phyloP scores from a whole-genome alignment of 2,329 filamentous ascomycete genomes.

The Ophiostoma quercus region DNA sequence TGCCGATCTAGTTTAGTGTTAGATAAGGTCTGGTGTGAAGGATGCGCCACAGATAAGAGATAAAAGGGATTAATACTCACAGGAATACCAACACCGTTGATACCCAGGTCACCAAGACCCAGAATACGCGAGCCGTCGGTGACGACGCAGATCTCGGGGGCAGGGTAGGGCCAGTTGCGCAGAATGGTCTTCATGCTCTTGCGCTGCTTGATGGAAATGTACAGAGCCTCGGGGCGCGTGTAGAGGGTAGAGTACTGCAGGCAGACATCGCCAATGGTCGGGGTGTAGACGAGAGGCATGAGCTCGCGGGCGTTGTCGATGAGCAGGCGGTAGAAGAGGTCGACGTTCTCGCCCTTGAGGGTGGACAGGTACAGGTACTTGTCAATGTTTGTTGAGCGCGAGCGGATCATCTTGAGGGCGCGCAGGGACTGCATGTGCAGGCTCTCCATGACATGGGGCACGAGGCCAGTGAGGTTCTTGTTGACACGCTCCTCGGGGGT shows the following conservation, averaged over 20 bases:
- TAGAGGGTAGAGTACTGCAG: slow-evolving; percentile 94
- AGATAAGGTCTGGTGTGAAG: background rate
- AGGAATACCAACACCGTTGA: slow-evolving; percentile 97
- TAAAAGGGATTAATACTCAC: slow-evolving; percentile 44
- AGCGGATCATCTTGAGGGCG: slow-evolving; percentile 69
- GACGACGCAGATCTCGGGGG: slow-evolving; percentile 93
- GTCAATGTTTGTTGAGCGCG: slow-evolving; percentile 65
- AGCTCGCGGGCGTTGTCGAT: slow-evolving; percentile 70
- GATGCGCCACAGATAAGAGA: background rate
- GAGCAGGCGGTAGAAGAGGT: slow-evolving; percentile 78
- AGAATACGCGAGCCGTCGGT: slow-evolving; percentile 92
- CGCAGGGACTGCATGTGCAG: slow-evolving; percentile 56
- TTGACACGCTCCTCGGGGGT: slow-evolving; percentile 57
- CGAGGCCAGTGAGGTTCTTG: slow-evolving; percentile 61
- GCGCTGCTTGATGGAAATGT: slow-evolving; percentile 91
- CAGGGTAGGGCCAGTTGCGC: slow-evolving; percentile 82
- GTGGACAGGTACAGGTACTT: slow-evolving; percentile 78
- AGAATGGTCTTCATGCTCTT: slow-evolving; percentile 86
- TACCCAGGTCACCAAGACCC: slow-evolving; percentile 87
- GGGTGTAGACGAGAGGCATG: slow-evolving; percentile 81
- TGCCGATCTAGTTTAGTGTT: slow-evolving; percentile 61
- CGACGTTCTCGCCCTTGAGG: slow-evolving; percentile 68
- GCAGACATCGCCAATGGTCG: slow-evolving; percentile 92
- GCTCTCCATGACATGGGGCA: slow-evolving; percentile 60
- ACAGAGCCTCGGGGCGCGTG: slow-evolving; percentile 89